Conservation (phyloP, 176 grass and related monocot genomes). For the Dendrocalamus sinicus region DNA sequence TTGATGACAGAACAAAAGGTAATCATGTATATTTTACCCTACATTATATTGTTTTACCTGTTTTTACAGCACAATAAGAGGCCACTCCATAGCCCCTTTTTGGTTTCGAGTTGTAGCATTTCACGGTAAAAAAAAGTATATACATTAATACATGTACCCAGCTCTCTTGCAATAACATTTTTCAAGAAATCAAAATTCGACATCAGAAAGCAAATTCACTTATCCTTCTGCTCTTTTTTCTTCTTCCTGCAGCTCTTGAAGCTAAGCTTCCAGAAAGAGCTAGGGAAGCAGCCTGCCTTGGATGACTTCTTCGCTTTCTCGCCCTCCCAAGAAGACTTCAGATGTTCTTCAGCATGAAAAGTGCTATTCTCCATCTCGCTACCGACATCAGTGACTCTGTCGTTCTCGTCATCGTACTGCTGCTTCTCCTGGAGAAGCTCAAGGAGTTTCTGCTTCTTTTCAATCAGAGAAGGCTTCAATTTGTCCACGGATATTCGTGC, state of each 20-base stretch:
- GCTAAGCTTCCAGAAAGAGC: constrained; percentile 37
- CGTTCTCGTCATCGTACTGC: constrained; percentile 40
- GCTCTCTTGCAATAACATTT: neutral
- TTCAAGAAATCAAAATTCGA: neutral
- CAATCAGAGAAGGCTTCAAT: constrained; percentile 7
- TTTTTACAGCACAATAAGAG: constrained; percentile 2
- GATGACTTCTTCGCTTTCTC: constrained; percentile 33
- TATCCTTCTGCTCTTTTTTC: constrained; percentile 28
- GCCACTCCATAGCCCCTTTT: neutral
- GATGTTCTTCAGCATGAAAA: constrained; percentile 37
- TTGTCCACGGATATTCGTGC: constrained; percentile 8
- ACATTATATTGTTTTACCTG: constrained; percentile 1
- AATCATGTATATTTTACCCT: constrained; percentile 20
- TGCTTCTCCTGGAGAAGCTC: constrained; percentile 75
- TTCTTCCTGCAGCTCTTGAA: constrained; percentile 44
- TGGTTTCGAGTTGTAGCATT: constrained; percentile 7
- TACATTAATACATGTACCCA: neutral
- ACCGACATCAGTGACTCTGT: constrained; percentile 23
- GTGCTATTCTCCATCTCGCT: constrained; percentile 10
- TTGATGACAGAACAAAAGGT: neutral
- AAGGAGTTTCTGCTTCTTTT: constrained; percentile 57
- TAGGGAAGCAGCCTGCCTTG: constrained; percentile 58
- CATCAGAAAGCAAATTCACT: constrained; percentile 27
- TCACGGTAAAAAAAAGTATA: neutral
- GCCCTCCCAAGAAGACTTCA: neutral